Percentiles rank a stretch among this genome's conserved stretches.
Evolutionary conservation across 2,329 filamentous ascomycete genomes (phyloP).

Genomic region (Talaromyces sp.): DNA sequence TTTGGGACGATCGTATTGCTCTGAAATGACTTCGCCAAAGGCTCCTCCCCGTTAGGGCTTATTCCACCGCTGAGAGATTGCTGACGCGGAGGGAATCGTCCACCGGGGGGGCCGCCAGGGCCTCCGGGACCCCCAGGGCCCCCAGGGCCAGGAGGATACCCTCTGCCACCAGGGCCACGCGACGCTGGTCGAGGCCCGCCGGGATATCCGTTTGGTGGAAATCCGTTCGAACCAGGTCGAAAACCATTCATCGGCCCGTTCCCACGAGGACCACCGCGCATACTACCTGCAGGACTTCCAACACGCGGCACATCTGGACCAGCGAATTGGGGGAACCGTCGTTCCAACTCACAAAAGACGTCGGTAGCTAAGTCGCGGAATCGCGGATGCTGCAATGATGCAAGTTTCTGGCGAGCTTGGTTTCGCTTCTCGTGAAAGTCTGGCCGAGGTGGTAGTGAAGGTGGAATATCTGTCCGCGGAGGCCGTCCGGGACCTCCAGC

Average conservation of each 20-base stretch:
- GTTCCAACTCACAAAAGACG: slow-evolving; percentile 91
- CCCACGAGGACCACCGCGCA: slow-evolving; percentile 53
- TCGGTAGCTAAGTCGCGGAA: slow-evolving; percentile 93
- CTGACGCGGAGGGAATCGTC: slow-evolving; percentile 37
- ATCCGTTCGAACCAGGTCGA: slow-evolving; percentile 28
- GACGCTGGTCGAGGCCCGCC: slow-evolving; percentile 42
- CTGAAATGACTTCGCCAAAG: slow-evolving; percentile 84
- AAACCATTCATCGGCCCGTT: slow-evolving; percentile 56
- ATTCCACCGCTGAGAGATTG: slow-evolving; percentile 39
- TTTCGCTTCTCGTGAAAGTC: slow-evolving; percentile 96
- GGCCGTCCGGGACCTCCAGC: slow-evolving; percentile 46
- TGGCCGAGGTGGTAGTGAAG: slow-evolving; percentile 76
- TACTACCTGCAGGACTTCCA: slow-evolving; percentile 62
- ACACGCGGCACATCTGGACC: slow-evolving; percentile 65
- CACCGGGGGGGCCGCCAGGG: slow-evolving; percentile 35
- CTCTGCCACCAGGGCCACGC: slow-evolving; percentile 34
- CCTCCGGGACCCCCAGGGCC: slow-evolving; percentile 35
- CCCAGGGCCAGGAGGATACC: slow-evolving; percentile 34
- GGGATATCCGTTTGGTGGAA: slow-evolving; percentile 32
- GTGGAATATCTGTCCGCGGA: slow-evolving; percentile 53
- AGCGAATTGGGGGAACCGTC: slow-evolving; percentile 79
- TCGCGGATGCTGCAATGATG: slow-evolving; percentile 77
- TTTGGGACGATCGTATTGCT: slow-evolving; percentile 96
- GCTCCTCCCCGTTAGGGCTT: slow-evolving; percentile 63
- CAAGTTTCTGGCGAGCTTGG: slow-evolving; percentile 92